These are phyloP conservation scores for Fusarium sambucinum DNA, from an alignment of 2,329 filamentous ascomycete genomes.

Conservation along the genomic window DNA sequence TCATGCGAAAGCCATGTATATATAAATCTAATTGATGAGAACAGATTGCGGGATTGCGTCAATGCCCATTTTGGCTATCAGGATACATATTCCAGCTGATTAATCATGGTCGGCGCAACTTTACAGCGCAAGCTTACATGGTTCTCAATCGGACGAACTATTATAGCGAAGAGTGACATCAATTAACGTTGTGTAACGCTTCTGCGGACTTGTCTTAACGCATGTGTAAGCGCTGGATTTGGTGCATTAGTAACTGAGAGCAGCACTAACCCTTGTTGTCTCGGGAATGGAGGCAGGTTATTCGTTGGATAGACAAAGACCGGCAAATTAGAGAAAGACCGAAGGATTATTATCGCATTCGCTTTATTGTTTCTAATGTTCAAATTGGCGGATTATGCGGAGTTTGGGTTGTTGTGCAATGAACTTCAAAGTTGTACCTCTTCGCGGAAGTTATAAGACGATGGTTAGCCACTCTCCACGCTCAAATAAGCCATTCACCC, in stretches of 20 bases:
- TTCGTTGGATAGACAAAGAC: background rate
- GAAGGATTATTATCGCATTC: background rate
- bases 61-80: background rate
- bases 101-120: conserved; percentile 21
- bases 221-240: background rate
- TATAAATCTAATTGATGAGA: background rate
- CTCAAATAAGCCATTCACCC: background rate
- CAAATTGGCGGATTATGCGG: background rate
- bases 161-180: background rate
- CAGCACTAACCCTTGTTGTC: background rate
- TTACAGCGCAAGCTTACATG: background rate
- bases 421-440: too few relatives aligned
- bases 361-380: background rate
- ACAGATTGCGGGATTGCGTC: background rate
- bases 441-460: conserved; percentile 9
- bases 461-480: background rate
- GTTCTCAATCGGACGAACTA: conserved; percentile 2
- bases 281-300: background rate
- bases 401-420: background rate
- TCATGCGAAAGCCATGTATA: too few relatives aligned
- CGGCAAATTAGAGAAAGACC: background rate
- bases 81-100: background rate
- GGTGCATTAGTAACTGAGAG: conserved; percentile 12
- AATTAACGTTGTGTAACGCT: conserved; percentile 25
- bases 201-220: background rate